Conservation (phyloP, 2,329 filamentous ascomycete genomes). For the Diplodia seriata region DNA sequence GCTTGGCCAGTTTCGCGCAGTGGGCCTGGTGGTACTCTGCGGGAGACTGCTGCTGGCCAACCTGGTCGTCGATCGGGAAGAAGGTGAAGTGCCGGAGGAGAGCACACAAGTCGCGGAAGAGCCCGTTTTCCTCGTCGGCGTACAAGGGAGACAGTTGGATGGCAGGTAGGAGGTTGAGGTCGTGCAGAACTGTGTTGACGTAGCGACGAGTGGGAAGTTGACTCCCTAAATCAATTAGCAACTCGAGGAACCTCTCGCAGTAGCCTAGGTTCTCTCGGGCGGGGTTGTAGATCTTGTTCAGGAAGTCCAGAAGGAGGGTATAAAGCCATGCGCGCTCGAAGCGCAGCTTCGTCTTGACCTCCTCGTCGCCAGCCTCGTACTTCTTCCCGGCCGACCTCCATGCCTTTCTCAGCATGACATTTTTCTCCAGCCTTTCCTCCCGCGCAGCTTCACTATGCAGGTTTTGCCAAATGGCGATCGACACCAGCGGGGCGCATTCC, state of each 20-base stretch:
- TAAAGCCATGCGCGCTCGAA: conserved; percentile 97
- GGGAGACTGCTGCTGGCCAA: conserved; percentile 74
- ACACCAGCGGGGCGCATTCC: conserved; percentile 93
- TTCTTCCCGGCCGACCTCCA: conserved; percentile 89
- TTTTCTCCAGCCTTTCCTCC: conserved; percentile 74
- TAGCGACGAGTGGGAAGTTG: conserved; percentile 94
- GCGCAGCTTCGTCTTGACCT: conserved; percentile 76
- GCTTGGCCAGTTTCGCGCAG: conserved; percentile 74
- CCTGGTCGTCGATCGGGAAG: conserved; percentile 92
- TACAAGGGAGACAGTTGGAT: conserved; percentile 81
- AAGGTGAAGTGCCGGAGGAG: conserved; percentile 86
- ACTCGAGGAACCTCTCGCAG: conserved; percentile 91
- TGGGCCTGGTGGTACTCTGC: conserved; percentile 81
- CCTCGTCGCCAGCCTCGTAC: conserved; percentile 84
- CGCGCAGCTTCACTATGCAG: conserved; percentile 77
- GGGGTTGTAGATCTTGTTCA: conserved; percentile 71
- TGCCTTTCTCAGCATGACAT: conserved; percentile 79
- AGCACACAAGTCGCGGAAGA: conserved; percentile 79
- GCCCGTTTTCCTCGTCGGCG: conserved; percentile 72
- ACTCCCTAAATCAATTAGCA: conserved; percentile 88
- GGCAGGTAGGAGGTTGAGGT: conserved; percentile 81
- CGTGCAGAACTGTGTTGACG: conserved; percentile 84
- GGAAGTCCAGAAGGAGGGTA: conserved; percentile 81
- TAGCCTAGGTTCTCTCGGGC: conserved; percentile 70
- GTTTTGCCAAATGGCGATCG: conserved; percentile 95